Percentiles rank a stretch among this genome's conserved stretches.
phyloP scores from a whole-genome alignment of 1,284 basidiomycete species.

The Ustilago shanxiensis region DNA sequence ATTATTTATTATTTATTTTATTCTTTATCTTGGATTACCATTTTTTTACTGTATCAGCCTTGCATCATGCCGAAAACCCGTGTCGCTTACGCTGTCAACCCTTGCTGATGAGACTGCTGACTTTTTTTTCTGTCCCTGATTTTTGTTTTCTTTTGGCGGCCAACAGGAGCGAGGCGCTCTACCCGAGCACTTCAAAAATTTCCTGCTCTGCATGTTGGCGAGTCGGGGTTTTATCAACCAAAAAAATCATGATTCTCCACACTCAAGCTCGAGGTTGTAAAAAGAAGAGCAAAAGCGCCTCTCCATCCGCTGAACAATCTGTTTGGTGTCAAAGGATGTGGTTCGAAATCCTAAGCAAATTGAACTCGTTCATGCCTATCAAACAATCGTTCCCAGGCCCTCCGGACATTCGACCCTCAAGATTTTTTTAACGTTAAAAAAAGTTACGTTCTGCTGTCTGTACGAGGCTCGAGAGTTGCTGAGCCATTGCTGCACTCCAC shows the following conservation, averaged over 20 bases:
- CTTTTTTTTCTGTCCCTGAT: too few relatives aligned
- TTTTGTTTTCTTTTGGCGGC: too few relatives aligned
- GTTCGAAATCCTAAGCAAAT: conserved; percentile 6
- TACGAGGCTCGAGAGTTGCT: background rate
- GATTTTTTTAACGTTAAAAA: background rate
- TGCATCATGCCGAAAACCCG: background rate
- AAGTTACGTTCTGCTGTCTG: background rate
- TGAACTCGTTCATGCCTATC: conserved; percentile 6
- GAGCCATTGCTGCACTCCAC: conserved; percentile 5
- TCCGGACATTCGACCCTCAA: conserved; percentile 13
- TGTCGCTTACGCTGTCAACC: conserved; percentile 20
- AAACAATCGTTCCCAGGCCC: conserved; percentile 18
- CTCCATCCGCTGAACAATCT: too few relatives aligned
- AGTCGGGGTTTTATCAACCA: conserved; percentile 8
- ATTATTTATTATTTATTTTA: background rate
- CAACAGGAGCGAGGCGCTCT: conserved; percentile 19
- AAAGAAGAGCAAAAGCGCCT: background rate
- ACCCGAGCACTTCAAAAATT: background rate
- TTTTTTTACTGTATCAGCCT: background rate
- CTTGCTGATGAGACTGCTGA: conserved; percentile 3
- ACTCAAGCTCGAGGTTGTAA: conserved; percentile 1
- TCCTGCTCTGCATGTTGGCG: background rate
- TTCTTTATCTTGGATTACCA: background rate
- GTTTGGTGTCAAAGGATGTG: background rate
- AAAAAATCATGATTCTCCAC: background rate